Conservation (phyloP, 768 basidiomycete genomes). For the Asterophora parasitica region DNA sequence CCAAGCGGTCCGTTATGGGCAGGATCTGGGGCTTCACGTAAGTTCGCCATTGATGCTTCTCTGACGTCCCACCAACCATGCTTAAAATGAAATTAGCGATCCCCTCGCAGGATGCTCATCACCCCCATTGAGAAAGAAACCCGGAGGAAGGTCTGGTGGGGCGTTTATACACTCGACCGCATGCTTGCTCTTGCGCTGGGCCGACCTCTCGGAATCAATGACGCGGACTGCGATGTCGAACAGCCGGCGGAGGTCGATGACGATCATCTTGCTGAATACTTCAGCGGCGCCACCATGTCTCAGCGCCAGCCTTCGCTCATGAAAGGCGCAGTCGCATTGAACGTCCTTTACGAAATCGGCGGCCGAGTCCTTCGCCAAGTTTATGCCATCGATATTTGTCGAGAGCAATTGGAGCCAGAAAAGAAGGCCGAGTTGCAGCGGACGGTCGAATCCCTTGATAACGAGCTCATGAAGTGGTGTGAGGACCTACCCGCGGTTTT, state of each 20-base stretch:
- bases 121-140: constrained; percentile 83
- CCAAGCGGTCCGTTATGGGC: constrained; percentile 84
- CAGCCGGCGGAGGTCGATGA: constrained; percentile 82
- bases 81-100: constrained; percentile 50
- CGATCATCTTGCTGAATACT: constrained; percentile 67
- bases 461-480: constrained; percentile 77
- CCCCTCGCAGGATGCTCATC: constrained; percentile 68
- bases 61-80: constrained; percentile 14
- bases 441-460: constrained; percentile 74
- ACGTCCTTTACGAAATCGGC: constrained; percentile 77
- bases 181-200: constrained; percentile 91
- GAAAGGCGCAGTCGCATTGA: constrained; percentile 75
- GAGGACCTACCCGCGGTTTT: constrained; percentile 70
- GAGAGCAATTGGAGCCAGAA: constrained; percentile 68
- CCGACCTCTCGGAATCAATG: constrained; percentile 83
- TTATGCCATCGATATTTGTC: constrained; percentile 75
- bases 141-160: constrained; percentile 91
- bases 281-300: constrained; percentile 54
- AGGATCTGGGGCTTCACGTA: constrained; percentile 91
- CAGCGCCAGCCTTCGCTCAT: constrained; percentile 65
- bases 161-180: constrained; percentile 83
- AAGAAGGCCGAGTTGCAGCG: constrained; percentile 72
- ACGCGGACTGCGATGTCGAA: constrained; percentile 88
- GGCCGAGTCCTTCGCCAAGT: constrained; percentile 80
- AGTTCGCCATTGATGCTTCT: constrained; percentile 24